These are phyloP conservation scores for Pichia sp. DNA, from an alignment of 1,139 yeast species.

Conservation along the genomic window DNA sequence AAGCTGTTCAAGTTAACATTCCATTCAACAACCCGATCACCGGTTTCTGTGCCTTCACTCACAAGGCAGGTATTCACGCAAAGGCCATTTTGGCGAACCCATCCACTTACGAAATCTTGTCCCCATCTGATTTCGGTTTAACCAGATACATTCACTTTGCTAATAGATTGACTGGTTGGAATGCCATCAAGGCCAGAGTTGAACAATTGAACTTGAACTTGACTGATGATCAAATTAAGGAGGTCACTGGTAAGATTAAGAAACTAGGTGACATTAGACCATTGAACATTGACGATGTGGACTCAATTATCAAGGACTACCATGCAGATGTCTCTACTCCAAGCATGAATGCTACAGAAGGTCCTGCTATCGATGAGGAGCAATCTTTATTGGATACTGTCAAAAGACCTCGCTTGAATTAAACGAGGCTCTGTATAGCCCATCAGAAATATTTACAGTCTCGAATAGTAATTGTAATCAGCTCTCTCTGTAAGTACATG, in stretches of 20 bases:
- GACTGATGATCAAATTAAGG: slow-evolving; percentile 91
- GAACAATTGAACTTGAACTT: slow-evolving; percentile 90
- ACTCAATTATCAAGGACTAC: slow-evolving; percentile 89
- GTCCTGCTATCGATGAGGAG: slow-evolving; percentile 22
- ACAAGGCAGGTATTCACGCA: slow-evolving; percentile 99
- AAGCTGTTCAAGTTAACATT: slow-evolving; percentile 92
- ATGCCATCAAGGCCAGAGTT: slow-evolving; percentile 96
- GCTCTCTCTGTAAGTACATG: no score
- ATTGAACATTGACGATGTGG: slow-evolving; percentile 93
- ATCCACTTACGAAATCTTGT: slow-evolving; percentile 92
- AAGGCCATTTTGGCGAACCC: slow-evolving; percentile 98
- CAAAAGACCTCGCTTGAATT: slow-evolving; percentile 26
- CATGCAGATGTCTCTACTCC: slow-evolving; percentile 49
- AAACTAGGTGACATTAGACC: slow-evolving; percentile 92
- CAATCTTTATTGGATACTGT: slow-evolving; percentile 20
- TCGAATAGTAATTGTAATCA: no score
- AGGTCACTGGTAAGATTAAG: slow-evolving; percentile 89
- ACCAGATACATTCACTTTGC: slow-evolving; percentile 96
- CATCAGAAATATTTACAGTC: no score
- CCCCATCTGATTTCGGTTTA: slow-evolving; percentile 92
- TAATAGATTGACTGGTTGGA: slow-evolving; percentile 97
- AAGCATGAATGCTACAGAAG: slow-evolving; percentile 20
- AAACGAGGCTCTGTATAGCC: no score
- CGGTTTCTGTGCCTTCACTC: slow-evolving; percentile 99
- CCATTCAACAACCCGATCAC: slow-evolving; percentile 99